Base-by-base conservation (phyloP, 352 stramenopile genomes). In the Pythium biforme region DNA sequence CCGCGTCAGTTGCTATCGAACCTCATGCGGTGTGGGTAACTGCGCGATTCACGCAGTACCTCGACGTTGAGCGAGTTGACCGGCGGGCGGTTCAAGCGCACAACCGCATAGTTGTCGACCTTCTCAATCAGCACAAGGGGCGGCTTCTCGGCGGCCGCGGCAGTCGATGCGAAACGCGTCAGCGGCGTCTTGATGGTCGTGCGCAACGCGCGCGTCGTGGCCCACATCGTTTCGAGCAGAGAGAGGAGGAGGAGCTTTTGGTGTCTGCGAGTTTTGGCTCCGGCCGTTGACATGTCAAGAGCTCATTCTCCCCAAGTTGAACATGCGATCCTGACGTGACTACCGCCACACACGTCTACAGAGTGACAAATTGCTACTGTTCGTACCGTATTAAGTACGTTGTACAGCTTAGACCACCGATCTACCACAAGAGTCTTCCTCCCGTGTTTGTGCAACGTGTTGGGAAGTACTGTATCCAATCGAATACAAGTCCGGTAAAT, bases 21-120 rank as follows among this genome's bases (percentile, higher is more conserved):
- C n/a, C n/a, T n/a, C n/a, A n/a, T n/a, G n/a, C n/a, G n/a, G n/a
- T n/a, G n/a, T n/a, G n/a, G n/a, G n/a, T n/a, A n/a, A n/a, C n/a
- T n/a, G n/a, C n/a, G n/a, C n/a, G n/a, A 2, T 15, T 10, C 40
- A 26, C 19, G 14, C 33, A 9, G 26, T 59, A 91, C 85, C 66
- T 76, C 69, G 19, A 74, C 82, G 76, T 85, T 94, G 60, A 94
- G 75, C 55, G 81, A 92, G 72, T 94, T 94, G 51, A 92, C 85
- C 15, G 85, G 83, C 33, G 81, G 64, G 29, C 85, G 83, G 66
- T 92, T 92, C 72, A 94, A 66, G 59, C 80, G 83, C 67, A 94
- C 81, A 58, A 94, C 70, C 14, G 85, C 85, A 63, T 89, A 90
- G 59, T 82, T 83, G 56, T 87, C 75, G 27, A 77, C 62, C 54